These are phyloP conservation scores for Lepidopterella palustris DNA, from an alignment of 495 filamentous ascomycete species.

Conservation along the genomic window DNA sequence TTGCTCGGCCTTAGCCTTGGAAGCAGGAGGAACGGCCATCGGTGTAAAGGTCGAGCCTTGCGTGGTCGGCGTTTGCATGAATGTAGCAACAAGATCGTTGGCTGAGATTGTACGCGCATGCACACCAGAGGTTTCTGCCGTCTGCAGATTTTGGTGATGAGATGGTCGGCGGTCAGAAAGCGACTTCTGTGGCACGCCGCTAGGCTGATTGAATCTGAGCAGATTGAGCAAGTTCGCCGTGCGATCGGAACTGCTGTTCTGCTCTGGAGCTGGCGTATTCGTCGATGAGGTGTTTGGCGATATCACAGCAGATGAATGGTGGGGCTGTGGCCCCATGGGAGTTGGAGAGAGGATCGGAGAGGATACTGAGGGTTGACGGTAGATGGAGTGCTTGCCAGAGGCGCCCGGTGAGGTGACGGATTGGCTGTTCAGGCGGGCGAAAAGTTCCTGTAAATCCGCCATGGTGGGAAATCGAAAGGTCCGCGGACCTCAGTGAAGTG, in stretches of 20 bases:
- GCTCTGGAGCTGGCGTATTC: slow-evolving; percentile 42
- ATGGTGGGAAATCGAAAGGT: slow-evolving; percentile 1
- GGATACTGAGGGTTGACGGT: slow-evolving; percentile 34
- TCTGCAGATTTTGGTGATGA: slow-evolving; percentile 1
- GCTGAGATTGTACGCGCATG: slow-evolving; percentile 51
- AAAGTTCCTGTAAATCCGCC: slow-evolving; percentile 35
- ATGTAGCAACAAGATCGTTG: slow-evolving; percentile 57
- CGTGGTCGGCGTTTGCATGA: slow-evolving; percentile 40
- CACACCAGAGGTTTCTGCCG: background rate
- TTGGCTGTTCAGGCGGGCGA: slow-evolving; percentile 27
- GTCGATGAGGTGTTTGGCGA: slow-evolving; percentile 37
- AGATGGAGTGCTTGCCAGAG: slow-evolving; percentile 5
- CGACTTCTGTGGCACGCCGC: background rate
- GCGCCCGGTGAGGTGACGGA: slow-evolving; percentile 2
- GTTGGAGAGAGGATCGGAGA: slow-evolving; percentile 37
- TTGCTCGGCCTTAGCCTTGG: slow-evolving; percentile 17
- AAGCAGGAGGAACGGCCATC: slow-evolving; percentile 25
- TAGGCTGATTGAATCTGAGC: slow-evolving; percentile 71
- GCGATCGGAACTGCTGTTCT: slow-evolving; percentile 39
- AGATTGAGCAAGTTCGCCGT: slow-evolving; percentile 73
- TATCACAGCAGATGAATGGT: slow-evolving; percentile 33
- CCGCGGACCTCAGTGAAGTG: background rate
- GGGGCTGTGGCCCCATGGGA: slow-evolving; percentile 30
- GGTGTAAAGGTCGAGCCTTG: slow-evolving; percentile 33
- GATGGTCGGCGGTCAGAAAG: slow-evolving; percentile 18